phyloP scores from a whole-genome alignment of 306 rosid species.

The Castanea crenata region DNA sequence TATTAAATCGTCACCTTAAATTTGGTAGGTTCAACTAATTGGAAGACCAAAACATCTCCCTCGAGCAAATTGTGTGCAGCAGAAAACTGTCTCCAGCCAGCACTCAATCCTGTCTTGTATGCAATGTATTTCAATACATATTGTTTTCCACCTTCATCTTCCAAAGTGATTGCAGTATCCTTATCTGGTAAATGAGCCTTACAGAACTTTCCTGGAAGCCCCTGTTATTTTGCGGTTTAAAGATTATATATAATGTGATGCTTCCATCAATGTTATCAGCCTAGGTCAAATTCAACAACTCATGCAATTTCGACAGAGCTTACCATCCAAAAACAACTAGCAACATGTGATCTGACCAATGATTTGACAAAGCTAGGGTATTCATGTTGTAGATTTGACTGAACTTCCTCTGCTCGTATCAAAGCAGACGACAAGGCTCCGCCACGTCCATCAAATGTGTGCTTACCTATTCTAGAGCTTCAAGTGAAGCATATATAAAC shows the following conservation, averaged over 20 bases:
- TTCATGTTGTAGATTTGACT: constrained; percentile 38
- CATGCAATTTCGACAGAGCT: constrained; percentile 8
- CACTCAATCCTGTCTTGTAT: constrained; percentile 75
- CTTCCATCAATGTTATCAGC: not conserved
- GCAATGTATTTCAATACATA: constrained; percentile 71
- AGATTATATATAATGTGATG: not conserved
- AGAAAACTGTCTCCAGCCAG: constrained; percentile 97
- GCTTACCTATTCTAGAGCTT: constrained; percentile 48
- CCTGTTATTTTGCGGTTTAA: constrained; percentile 36
- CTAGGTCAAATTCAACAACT: not conserved
- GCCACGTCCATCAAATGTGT: constrained; percentile 49
- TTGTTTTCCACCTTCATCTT: constrained; percentile 75
- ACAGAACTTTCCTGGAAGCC: constrained; percentile 73
- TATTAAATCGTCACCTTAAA: constrained; percentile 57
- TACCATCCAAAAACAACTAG: constrained; percentile 94
- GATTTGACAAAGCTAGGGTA: constrained; percentile 91
- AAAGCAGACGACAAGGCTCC: constrained; percentile 77
- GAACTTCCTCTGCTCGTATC: constrained; percentile 62
- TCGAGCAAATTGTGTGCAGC: constrained; percentile 74
- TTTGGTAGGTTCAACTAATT: constrained; percentile 73
- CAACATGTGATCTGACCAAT: constrained; percentile 82
- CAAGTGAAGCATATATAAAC: constrained; percentile 12
- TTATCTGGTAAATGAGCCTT: constrained; percentile 63
- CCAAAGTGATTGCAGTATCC: constrained; percentile 63
- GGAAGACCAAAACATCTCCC: constrained; percentile 88